Evolutionary conservation across 352 stramenopile species (phyloP), one percentile per base, ranked within the genome.

Genomic region (Globisporangium lucens): DNA sequence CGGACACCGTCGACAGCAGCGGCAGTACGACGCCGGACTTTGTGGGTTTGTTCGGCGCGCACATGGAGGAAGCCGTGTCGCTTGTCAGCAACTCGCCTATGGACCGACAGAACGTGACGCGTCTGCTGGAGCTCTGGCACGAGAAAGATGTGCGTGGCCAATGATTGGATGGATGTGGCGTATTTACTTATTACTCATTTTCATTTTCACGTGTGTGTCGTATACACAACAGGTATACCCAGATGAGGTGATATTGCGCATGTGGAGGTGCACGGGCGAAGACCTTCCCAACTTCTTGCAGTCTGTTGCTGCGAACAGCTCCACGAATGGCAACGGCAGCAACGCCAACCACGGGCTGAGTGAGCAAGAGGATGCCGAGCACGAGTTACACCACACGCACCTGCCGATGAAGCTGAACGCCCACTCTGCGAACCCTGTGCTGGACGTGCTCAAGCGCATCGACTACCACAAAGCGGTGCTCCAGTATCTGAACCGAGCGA

Each of bases 41-140:
- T 61, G 68, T 84, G 38, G 66, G 69, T 0, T 43, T 85, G 10
- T 82, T 88, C 13, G 49, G 61, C 6, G 36, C 69, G 22, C 71
- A 90, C 53, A 66, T 94, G 17, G 80, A 89, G 3, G 87, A 94
- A 67, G 84, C 87, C 20, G 83, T 94, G 35, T 87, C 87, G 55
- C 74, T 94, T 41, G 87, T 94, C 46, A 89, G 83, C 78, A 94
- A 92, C 66, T 94, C 87, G 24, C 87, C 87, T 8, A 91, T 89
- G 75, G 87, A 94, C 65, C 78, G 87, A 7, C 82, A 93, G 61
- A 89, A 85, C 61, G 84, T 93, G 20, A 88, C 82, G 63, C 71
- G 82, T 10, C 72, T 94, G 27, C 65, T 94, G 53, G 82, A 91
- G 59, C 63, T 94, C 46, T 94, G 87, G 87, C 78, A 92, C 66